Evolutionary conservation across 2,329 filamentous ascomycete genomes (phyloP).

Genomic region (Penicillium sp.): DNA sequence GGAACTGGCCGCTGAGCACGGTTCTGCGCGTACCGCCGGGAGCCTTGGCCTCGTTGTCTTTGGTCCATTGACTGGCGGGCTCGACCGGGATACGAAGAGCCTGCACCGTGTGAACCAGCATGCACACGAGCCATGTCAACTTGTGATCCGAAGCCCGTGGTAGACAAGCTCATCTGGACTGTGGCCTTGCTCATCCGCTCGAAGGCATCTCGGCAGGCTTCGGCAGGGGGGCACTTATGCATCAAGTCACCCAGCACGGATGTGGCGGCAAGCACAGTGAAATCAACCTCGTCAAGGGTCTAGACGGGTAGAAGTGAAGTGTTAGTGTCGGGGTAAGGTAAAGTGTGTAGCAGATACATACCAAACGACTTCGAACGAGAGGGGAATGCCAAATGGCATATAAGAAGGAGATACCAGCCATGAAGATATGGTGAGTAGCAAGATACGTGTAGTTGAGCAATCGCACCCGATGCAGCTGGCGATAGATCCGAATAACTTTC

Average conservation of each 20-base stretch:
- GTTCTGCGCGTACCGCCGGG: slow-evolving; percentile 31
- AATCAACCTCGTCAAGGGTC: slow-evolving; percentile 95
- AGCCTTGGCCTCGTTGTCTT: slow-evolving; percentile 25
- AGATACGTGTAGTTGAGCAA: slow-evolving; percentile 95
- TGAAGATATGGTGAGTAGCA: slow-evolving; percentile 93
- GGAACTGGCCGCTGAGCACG: slow-evolving; percentile 46
- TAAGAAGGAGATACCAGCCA: slow-evolving; percentile 92
- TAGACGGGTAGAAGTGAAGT: slow-evolving; percentile 21
- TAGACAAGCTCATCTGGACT: slow-evolving; percentile 88
- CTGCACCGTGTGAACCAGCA: slow-evolving; percentile 12
- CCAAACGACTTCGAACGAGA: slow-evolving; percentile 76
- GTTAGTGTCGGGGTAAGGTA: slow-evolving; percentile 8
- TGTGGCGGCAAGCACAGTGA: slow-evolving; percentile 86
- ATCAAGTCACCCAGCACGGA: slow-evolving; percentile 89
- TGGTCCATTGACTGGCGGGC: slow-evolving; percentile 21
- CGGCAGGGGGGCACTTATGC: slow-evolving; percentile 89
- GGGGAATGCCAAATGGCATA: slow-evolving; percentile 98
- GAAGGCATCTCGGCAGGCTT: slow-evolving; percentile 91
- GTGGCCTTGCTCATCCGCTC: slow-evolving; percentile 93
- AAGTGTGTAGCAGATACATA: slow-evolving; percentile 46
- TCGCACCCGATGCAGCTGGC: slow-evolving; percentile 79
- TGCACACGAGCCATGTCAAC: slow-evolving; percentile 29
- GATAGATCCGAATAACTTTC: slow-evolving; percentile 83
- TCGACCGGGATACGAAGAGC: slow-evolving; percentile 12
- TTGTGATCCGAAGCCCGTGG: slow-evolving; percentile 67